Conservation (phyloP, 306 rosid species). For the Oemleria cerasiformis region DNA sequence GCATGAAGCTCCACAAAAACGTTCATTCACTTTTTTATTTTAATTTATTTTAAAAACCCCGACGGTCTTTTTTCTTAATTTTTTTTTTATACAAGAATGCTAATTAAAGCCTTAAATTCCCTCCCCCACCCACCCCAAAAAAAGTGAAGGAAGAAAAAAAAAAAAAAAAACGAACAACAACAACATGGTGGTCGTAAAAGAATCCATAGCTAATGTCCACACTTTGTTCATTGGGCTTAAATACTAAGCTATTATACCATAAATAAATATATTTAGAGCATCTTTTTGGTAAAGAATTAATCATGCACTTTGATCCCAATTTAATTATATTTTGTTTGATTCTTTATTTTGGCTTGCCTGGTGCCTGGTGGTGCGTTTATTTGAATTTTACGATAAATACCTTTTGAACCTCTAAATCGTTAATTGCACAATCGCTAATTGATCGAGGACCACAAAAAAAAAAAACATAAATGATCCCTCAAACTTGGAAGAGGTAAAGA, state of each 20-base stretch:
- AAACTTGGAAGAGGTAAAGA: constrained; percentile 15
- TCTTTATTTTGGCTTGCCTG: not conserved
- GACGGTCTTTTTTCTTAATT: too few species aligned
- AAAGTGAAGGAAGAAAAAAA: not conserved
- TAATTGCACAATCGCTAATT: not conserved
- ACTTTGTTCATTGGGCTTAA: constrained; percentile 16
- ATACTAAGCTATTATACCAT: not conserved
- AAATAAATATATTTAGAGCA: not conserved
- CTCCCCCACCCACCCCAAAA: not conserved
- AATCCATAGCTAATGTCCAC: not conserved
- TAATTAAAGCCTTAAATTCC: not conserved
- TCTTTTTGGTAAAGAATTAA: not conserved
- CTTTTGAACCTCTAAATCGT: constrained; percentile 4
- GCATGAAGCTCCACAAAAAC: not conserved
- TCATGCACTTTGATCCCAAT: not conserved
- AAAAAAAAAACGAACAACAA: not conserved
- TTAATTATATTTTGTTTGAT: constrained; percentile 4
- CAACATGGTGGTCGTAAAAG: constrained; percentile 1
- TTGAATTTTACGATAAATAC: not conserved
- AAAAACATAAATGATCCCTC: constrained; percentile 9
- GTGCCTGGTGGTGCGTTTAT: not conserved
- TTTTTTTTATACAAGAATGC: too few species aligned
- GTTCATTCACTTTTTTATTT: not conserved
- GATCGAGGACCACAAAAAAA: not conserved
- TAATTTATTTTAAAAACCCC: not conserved